Conservation (phyloP, 768 basidiomycete species). For the Cyclocybe cylindracea region DNA sequence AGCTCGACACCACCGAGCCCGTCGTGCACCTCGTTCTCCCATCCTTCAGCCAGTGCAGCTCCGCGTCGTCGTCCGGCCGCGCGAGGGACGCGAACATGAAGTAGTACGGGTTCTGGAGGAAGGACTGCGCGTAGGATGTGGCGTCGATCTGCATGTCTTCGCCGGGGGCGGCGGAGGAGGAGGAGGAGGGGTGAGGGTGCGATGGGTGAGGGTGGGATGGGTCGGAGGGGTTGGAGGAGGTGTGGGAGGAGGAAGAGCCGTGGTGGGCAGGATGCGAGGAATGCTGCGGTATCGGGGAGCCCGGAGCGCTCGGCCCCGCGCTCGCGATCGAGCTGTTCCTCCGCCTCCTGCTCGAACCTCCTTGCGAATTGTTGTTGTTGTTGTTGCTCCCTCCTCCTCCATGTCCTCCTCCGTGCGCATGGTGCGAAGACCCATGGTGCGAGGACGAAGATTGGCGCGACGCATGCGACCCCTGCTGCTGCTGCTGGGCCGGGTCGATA, state of each 20-base stretch:
- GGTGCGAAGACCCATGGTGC: too few species aligned
- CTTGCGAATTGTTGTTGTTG: too few species aligned
- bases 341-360: too few species aligned
- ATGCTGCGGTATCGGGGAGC: background rate
- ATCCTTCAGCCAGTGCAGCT: constrained; percentile 87
- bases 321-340: constrained; percentile 14
- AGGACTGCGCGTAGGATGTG: constrained; percentile 54
- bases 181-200: too few species aligned
- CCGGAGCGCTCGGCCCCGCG: constrained; percentile 10
- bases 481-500: constrained; percentile 54
- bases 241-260: too few species aligned
- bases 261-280: too few species aligned
- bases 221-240: too few species aligned
- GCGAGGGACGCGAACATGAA: constrained; percentile 95
- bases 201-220: too few species aligned
- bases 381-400: background rate
- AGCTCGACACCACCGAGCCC: constrained; percentile 84
- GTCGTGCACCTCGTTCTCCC: constrained; percentile 91
- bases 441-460: too few species aligned
- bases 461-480: too few species aligned
- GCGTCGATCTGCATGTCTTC: constrained; percentile 21
- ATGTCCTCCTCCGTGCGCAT: constrained; percentile 13
- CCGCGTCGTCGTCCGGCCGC: constrained; percentile 85
- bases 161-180: too few species aligned
- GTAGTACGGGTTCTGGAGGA: constrained; percentile 90